These are phyloP conservation scores for Phytophthora pini DNA, from an alignment of 352 stramenopile species.

Conservation along the genomic window DNA sequence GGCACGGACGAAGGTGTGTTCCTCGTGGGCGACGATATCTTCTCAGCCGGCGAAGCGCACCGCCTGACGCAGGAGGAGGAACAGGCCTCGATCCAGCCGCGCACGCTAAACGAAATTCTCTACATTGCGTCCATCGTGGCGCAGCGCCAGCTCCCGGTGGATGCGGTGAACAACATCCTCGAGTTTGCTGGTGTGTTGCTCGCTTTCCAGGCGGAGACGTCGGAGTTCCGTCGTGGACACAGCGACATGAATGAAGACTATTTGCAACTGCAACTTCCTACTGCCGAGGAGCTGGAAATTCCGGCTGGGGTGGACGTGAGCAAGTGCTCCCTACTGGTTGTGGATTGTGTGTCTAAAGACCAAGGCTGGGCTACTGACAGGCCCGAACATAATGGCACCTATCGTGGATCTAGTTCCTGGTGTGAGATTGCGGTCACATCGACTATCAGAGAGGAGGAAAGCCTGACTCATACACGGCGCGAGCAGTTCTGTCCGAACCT, in stretches of 20 bases:
- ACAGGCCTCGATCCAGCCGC: slow-evolving; percentile 18
- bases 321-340: slow-evolving; percentile 51
- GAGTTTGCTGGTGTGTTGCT: slow-evolving; percentile 61
- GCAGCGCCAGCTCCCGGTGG: slow-evolving; percentile 40
- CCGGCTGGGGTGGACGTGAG: slow-evolving; percentile 48
- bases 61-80: slow-evolving; percentile 32
- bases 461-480: slow-evolving; percentile 29
- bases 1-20: slow-evolving; percentile 39
- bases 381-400: slow-evolving; percentile 62
- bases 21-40: slow-evolving; percentile 40
- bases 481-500: slow-evolving; percentile 56
- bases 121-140: slow-evolving; percentile 51
- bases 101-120: slow-evolving; percentile 43
- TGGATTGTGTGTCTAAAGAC: slow-evolving; percentile 70
- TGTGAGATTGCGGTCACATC: slow-evolving; percentile 59
- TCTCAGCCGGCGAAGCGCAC: slow-evolving; percentile 27
- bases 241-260: slow-evolving; percentile 70
- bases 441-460: slow-evolving; percentile 14
- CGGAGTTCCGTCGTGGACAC: slow-evolving; percentile 30
- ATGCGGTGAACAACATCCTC: slow-evolving; percentile 57
- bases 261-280: slow-evolving; percentile 49
- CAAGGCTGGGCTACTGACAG: slow-evolving; percentile 70
- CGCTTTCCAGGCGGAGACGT: slow-evolving; percentile 49
- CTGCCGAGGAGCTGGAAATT: slow-evolving; percentile 38
- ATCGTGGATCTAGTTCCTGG: slow-evolving; percentile 69